A percentile compares a stretch with the other conserved stretches of the same genome.
Evolutionary conservation across 768 basidiomycete species (phyloP).

Genomic region (Mycena venus): DNA sequence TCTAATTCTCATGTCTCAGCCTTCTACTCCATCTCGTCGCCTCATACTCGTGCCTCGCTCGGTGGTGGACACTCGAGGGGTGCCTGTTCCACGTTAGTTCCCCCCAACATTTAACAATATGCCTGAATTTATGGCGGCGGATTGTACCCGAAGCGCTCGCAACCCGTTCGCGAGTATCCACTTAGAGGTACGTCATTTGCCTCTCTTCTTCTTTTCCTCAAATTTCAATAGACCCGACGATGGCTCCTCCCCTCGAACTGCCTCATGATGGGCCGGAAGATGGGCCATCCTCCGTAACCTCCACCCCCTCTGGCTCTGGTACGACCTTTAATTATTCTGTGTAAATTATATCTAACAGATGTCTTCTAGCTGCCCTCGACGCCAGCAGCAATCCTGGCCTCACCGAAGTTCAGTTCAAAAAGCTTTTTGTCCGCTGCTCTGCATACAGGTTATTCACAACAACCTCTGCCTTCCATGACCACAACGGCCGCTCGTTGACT

Average conservation of each 20-base stretch:
- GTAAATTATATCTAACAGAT: neutral
- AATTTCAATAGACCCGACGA: neutral
- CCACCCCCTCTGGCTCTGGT: neutral
- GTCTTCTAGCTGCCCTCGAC: neutral
- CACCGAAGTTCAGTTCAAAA: neutral
- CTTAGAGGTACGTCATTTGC: neutral
- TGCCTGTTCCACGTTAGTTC: neutral
- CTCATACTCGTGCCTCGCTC: too few species aligned
- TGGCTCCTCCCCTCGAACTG: neutral
- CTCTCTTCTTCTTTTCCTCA: neutral
- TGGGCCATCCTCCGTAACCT: neutral
- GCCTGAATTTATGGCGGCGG: neutral
- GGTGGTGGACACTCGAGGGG: too few species aligned
- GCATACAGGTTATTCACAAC: neutral
- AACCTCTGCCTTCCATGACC: neutral
- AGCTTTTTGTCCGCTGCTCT: neutral
- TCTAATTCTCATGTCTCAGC: too few species aligned
- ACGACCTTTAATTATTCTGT: neutral
- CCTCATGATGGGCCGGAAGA: neutral
- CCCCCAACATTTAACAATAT: neutral
- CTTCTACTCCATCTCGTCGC: too few species aligned
- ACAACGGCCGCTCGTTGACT: neutral
- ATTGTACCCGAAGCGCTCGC: neutral
- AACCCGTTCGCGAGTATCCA: neutral
- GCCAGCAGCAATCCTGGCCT: neutral